Percentiles rank a stretch among this genome's conserved stretches.
Evolutionary conservation across 2,329 filamentous ascomycete genomes (phyloP).

Genomic region (Gliomastix tumulicola): DNA sequence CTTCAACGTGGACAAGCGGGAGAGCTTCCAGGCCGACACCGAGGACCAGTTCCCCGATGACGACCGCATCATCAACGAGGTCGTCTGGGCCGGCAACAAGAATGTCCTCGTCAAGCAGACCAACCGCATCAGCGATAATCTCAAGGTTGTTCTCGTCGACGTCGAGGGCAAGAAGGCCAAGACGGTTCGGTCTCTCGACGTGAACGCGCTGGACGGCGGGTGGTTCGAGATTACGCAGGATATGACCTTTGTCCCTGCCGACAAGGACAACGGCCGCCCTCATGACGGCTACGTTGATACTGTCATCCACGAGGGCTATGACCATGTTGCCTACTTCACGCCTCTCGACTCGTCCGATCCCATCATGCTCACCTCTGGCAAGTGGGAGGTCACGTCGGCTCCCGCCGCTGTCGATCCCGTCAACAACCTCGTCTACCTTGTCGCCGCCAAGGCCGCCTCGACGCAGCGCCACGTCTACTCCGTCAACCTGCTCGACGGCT

Average conservation of each 20-base stretch:
- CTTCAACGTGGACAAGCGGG: constrained; percentile 71
- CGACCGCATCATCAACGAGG: constrained; percentile 84
- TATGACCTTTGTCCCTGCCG: constrained; percentile 80
- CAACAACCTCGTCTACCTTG: constrained; percentile 85
- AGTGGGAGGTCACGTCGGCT: constrained; percentile 86
- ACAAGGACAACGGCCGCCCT: constrained; percentile 65
- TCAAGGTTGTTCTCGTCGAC: constrained; percentile 83
- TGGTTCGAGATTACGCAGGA: constrained; percentile 94
- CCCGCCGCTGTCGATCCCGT: constrained; percentile 79
- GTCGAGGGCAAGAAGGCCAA: constrained; percentile 66
- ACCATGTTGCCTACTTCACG: constrained; percentile 90
- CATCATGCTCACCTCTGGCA: constrained; percentile 75
- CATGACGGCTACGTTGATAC: constrained; percentile 92
- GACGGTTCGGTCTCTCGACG: constrained; percentile 71
- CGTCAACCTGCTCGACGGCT: constrained; percentile 55
- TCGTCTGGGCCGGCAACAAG: constrained; percentile 76
- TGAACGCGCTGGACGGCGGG: constrained; percentile 81
- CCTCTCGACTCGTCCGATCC: constrained; percentile 80
- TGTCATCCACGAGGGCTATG: constrained; percentile 76
- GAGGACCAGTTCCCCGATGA: constrained; percentile 71
- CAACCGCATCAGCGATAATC: constrained; percentile 87
- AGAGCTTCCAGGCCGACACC: constrained; percentile 75
- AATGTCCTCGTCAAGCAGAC: constrained; percentile 86
- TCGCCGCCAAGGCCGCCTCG: constrained; percentile 77
- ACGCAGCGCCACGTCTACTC: constrained; percentile 90